Conservation (phyloP, 768 basidiomycete species). For the Neoboletus subvelutipes region DNA sequence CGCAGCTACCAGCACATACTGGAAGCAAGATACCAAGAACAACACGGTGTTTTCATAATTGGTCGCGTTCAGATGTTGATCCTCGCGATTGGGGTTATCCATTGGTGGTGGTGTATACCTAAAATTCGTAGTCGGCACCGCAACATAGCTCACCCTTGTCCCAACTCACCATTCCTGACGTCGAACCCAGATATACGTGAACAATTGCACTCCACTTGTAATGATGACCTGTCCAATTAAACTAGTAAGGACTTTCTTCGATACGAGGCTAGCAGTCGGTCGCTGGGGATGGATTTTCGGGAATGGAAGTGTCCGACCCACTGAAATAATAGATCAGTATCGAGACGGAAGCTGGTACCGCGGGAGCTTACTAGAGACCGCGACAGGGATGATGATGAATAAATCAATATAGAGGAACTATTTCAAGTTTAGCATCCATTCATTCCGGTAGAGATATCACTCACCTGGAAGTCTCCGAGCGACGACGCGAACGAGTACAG, state of each 20-base stretch:
- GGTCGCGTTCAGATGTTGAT: conserved; percentile 72
- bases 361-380: conserved; percentile 79
- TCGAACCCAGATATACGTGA: conserved; percentile 89
- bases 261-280: conserved; percentile 94
- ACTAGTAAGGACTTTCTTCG: conserved; percentile 90
- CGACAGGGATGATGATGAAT: conserved; percentile 96
- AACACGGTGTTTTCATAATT: conserved; percentile 93
- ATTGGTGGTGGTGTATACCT: conserved; percentile 79
- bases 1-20: conserved; percentile 95
- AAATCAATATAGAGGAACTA: conserved; percentile 97
- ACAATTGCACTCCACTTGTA: conserved; percentile 77
- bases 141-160: background rate
- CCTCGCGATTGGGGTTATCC: conserved; percentile 46
- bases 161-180: conserved; percentile 70
- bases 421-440: conserved; percentile 10
- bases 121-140: background rate
- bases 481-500: conserved; percentile 96
- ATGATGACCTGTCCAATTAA: conserved; percentile 91
- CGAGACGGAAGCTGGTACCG: background rate
- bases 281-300: conserved; percentile 83
- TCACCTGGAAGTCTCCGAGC: conserved; percentile 92
- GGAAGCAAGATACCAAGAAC: conserved; percentile 96
- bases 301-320: conserved; percentile 94
- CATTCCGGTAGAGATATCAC: conserved; percentile 18
- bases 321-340: conserved; percentile 40